Conservation (phyloP, 768 basidiomycete genomes). For the Tylopilus subfusipes region DNA sequence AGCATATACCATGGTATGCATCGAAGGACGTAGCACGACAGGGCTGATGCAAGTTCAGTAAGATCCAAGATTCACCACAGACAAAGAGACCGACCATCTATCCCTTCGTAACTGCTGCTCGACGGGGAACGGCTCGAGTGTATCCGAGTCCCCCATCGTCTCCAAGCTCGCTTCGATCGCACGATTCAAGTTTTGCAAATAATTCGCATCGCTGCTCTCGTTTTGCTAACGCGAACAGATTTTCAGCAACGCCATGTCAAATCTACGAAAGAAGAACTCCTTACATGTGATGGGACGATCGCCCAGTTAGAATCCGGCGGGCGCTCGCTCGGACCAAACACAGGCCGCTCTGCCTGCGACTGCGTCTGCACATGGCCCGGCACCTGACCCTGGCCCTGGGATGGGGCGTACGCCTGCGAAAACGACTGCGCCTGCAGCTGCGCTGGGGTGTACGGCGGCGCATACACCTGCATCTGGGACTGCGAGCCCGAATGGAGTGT, state of each 20-base stretch:
- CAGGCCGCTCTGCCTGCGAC: slow-evolving; percentile 33
- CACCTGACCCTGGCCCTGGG: background rate
- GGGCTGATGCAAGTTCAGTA: slow-evolving; percentile 44
- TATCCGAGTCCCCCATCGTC: slow-evolving; percentile 43
- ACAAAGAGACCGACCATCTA: slow-evolving; percentile 45
- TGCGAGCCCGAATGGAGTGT: slow-evolving; percentile 29
- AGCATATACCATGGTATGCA: slow-evolving; percentile 51
- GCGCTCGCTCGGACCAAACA: slow-evolving; percentile 58
- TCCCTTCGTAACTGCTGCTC: slow-evolving; percentile 54
- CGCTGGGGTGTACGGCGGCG: slow-evolving; percentile 9
- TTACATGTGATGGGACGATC: slow-evolving; percentile 65
- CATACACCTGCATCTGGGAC: slow-evolving; percentile 11
- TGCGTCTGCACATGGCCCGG: background rate
- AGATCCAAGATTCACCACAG: background rate
- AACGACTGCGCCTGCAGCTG: slow-evolving; percentile 6
- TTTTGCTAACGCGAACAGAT: slow-evolving; percentile 23
- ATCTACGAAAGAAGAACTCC: background rate
- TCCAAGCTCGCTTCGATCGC: slow-evolving; percentile 72
- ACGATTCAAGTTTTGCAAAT: slow-evolving; percentile 61
- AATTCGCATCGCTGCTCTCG: slow-evolving; percentile 40
- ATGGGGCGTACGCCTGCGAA: slow-evolving; percentile 16
- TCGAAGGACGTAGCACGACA: slow-evolving; percentile 60
- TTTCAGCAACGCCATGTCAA: background rate
- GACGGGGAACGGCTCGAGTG: slow-evolving; percentile 49
- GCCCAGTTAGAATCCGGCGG: slow-evolving; percentile 67